Evolutionary conservation across 257 asterid genomes (phyloP).

Genomic region (Pogostemon cablin): DNA sequence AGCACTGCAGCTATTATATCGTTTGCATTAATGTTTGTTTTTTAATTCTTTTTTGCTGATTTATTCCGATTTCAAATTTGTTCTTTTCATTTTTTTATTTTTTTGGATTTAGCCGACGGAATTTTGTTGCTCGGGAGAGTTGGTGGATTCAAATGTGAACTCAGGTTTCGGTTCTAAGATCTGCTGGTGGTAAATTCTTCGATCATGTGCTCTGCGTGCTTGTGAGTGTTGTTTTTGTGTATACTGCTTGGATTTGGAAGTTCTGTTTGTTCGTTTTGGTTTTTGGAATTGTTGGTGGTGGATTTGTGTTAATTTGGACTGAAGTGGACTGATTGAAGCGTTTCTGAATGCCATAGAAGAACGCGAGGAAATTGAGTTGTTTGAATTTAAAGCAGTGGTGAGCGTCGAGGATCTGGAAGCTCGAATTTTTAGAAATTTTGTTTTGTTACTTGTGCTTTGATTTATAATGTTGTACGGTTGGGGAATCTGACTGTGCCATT

Average conservation of each 20-base stretch:
- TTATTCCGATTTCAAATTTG: conserved; percentile 33
- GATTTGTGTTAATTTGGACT: conserved; percentile 37
- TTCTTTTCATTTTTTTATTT: background rate
- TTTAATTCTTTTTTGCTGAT: background rate
- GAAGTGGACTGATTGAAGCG: conserved; percentile 37
- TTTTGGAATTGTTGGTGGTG: conserved; percentile 26
- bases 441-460: conserved; percentile 15
- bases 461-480: conserved; percentile 28
- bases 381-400: conserved; percentile 19
- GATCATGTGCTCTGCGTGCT: conserved; percentile 43
- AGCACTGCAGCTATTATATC: conserved; percentile 33
- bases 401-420: conserved; percentile 40
- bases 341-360: conserved; percentile 29
- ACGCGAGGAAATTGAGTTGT: conserved; percentile 26
- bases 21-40: conserved; percentile 39
- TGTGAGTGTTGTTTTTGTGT: conserved; percentile 23
- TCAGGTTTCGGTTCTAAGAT: conserved; percentile 60
- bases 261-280: conserved; percentile 18
- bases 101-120: conserved; percentile 27
- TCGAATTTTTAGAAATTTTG: conserved; percentile 12
- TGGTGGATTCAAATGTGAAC: conserved; percentile 56
- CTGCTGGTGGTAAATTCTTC: conserved; percentile 61
- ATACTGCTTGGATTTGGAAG: conserved; percentile 32
- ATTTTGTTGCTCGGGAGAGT: conserved; percentile 28
- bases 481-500: conserved; percentile 21